phyloP scores from a whole-genome alignment of 2,329 filamentous ascomycete genomes.

The Aspergillus bombycis region DNA sequence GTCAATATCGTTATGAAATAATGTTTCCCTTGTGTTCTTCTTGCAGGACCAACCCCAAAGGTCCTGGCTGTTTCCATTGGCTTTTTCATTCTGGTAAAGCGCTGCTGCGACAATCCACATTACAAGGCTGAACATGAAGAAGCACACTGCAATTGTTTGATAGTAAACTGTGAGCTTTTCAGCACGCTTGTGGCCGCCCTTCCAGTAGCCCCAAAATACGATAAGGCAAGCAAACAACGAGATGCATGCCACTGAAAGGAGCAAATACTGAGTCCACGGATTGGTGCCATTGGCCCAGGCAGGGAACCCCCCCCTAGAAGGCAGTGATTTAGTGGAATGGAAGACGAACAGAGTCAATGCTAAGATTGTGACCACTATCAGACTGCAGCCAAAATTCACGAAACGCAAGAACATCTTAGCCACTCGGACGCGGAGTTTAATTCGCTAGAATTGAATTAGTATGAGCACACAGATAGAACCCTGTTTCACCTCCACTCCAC shows the following conservation, averaged over 20 bases:
- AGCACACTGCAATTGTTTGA: conserved; percentile 87
- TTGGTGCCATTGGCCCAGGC: conserved; percentile 81
- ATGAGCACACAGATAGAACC: neutral
- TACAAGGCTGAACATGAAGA: conserved; percentile 89
- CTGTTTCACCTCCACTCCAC: conserved; percentile 40
- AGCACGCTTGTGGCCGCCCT: conserved; percentile 82
- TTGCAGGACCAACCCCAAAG: conserved; percentile 99
- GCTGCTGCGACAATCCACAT: conserved; percentile 90
- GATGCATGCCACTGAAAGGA: conserved; percentile 76
- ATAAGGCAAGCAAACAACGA: conserved; percentile 78
- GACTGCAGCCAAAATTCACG: conserved; percentile 94
- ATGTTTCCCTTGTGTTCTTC: conserved; percentile 75
- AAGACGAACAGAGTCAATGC: conserved; percentile 89
- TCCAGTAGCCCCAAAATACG: conserved; percentile 84
- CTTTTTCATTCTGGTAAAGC: conserved; percentile 76
- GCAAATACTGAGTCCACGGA: conserved; percentile 85
- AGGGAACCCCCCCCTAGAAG: conserved; percentile 76
- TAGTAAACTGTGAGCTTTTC: conserved; percentile 96
- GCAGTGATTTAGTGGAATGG: conserved; percentile 77
- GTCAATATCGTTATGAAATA: conserved; percentile 80
- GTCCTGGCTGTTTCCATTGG: conserved; percentile 76
- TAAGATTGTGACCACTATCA: conserved; percentile 91
- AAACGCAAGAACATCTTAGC: conserved; percentile 94
- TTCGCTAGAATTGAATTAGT: conserved; percentile 63
- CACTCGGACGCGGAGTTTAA: conserved; percentile 87